Conservation (phyloP, 352 stramenopile species). For the Globisporangium spinosum region DNA sequence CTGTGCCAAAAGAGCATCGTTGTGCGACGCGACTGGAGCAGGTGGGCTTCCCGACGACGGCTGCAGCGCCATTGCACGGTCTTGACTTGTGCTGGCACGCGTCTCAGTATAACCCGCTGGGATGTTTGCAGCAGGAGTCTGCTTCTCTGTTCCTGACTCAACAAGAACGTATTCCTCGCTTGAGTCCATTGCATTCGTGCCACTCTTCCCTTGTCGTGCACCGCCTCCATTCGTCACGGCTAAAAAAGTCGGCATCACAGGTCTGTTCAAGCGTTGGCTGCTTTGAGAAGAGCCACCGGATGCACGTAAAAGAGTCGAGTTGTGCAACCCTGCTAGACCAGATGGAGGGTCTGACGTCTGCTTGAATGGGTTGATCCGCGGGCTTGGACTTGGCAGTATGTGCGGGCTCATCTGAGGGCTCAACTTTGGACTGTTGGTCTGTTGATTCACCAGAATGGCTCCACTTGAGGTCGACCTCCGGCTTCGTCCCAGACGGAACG, state of each 20-base stretch:
- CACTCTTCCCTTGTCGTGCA: constrained; percentile 14
- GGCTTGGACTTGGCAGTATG: constrained; percentile 48
- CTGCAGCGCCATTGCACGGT: background rate
- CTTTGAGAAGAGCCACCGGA: constrained; percentile 1
- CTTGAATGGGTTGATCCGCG: constrained; percentile 77
- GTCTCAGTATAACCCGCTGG: background rate
- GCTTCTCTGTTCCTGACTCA: constrained; percentile 39
- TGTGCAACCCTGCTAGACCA: constrained; percentile 22
- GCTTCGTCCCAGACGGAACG: constrained; percentile 47
- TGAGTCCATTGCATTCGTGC: constrained; percentile 36
- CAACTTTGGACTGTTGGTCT: constrained; percentile 44
- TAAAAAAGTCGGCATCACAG: background rate
- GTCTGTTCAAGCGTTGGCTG: constrained; percentile 11
- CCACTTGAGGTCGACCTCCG: constrained; percentile 55
- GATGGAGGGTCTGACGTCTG: constrained; percentile 41
- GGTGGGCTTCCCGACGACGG: background rate
- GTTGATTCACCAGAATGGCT: constrained; percentile 26
- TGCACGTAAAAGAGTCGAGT: constrained; percentile 8
- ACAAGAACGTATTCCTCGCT: constrained; percentile 69
- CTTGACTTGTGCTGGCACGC: background rate
- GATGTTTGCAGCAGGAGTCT: background rate
- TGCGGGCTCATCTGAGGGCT: constrained; percentile 71
- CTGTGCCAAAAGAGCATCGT: background rate
- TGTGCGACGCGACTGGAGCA: background rate
- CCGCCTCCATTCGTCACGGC: background rate